phyloP scores from a whole-genome alignment of 495 filamentous ascomycete genomes.

The Penicillium angulare region DNA sequence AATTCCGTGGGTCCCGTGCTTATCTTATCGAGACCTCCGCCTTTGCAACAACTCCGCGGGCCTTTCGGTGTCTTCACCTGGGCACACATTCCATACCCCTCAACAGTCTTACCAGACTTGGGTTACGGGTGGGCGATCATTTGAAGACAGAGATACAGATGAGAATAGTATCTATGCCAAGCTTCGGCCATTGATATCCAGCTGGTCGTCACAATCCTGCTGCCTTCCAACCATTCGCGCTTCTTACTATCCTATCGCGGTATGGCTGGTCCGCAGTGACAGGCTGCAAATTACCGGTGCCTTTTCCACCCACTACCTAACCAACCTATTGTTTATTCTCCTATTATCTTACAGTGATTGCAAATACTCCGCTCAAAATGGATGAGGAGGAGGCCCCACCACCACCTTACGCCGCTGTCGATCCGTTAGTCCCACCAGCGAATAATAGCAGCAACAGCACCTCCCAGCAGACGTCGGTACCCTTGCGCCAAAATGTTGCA shows the following conservation, averaged over 20 bases:
- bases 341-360: neutral
- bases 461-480: slow-evolving; percentile 13
- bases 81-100: neutral
- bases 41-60: slow-evolving; percentile 2
- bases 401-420: slow-evolving; percentile 46
- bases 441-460: slow-evolving; percentile 20
- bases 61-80: too few species aligned
- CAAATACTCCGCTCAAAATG: slow-evolving; percentile 20
- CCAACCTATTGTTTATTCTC: neutral
- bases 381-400: slow-evolving; percentile 45
- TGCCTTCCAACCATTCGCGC: slow-evolving; percentile 17
- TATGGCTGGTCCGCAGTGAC: slow-evolving; percentile 21
- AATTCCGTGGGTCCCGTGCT: slow-evolving; percentile 1
- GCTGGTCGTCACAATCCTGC: slow-evolving; percentile 12
- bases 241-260: slow-evolving; percentile 20
- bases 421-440: slow-evolving; percentile 33
- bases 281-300: slow-evolving; percentile 7
- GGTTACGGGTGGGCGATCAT: neutral
- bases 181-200: neutral
- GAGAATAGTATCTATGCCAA: neutral
- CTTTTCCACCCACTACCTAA: slow-evolving; percentile 4
- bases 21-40: slow-evolving; percentile 2
- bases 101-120: neutral
- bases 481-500: slow-evolving; percentile 20
- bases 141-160: neutral